Base-by-base conservation (phyloP, 2,329 filamentous ascomycete species). In the Monilinia vaccinii-corymbosi region DNA sequence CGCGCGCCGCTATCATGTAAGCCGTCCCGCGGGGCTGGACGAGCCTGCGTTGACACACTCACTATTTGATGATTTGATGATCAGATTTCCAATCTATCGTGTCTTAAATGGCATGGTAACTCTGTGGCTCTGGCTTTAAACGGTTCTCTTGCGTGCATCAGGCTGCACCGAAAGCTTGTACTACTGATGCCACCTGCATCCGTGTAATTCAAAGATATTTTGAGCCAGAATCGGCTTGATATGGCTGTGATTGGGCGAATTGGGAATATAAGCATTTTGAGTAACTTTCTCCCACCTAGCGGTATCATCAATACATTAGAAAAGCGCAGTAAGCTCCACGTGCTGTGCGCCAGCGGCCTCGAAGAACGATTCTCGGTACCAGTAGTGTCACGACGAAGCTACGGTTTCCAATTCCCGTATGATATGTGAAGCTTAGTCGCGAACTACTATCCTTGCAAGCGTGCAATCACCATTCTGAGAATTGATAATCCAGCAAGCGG, bases 121-220 rank as follows among this genome's bases (percentile, higher is more conserved):
- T 55, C 32, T 44, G 51, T 55, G 51, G 51, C 51, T 55, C 32
- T 25, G n/a, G n/a, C n/a, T n/a, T n/a, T n/a, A n/a, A 55, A 55
- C 51, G 51, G 51, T 55, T 55, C 13, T 44, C 51, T 44, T 55
- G 38, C 51, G 40, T 55, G 51, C 51, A 55, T 38, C 38, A 38
- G 51, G 51, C n/a, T 55, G 38, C 44, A 13, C 51, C 51, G 51
- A 55, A 25, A 34, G 38, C 38, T 53, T 55, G 51, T 44, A 31
- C 23, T 9, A 34, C 45, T 45, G 14, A 44, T 53, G 50, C 31
- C 36, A 53, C 50, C 36, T 18, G 16, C 18, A 31, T 55, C 38
- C 18, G 51, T 55, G 40, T 44, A 32, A 44, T 25, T 53, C 25
- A 34, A 25, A n/a, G n/a, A 44, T 42, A 42, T 55, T 55, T 55